Evolutionary conservation across 768 basidiomycete species (phyloP), one percentile per base, ranked within the genome.

Genomic region (Mycena rebaudengoi): DNA sequence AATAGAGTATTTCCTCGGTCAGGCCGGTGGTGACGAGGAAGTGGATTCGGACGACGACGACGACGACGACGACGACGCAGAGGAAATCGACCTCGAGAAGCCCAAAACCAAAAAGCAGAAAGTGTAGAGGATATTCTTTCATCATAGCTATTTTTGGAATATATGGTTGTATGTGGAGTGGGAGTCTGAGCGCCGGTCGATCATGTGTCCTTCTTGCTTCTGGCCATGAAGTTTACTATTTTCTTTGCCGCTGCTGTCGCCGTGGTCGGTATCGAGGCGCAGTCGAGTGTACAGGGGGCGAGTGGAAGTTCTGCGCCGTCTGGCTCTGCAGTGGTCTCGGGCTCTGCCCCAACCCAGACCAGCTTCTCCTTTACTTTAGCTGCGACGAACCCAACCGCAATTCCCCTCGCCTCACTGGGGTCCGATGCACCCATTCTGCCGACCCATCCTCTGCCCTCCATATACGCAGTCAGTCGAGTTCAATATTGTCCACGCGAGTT

Each of bases 31-130:
- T 7, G 88, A 87, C 20, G 88, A 87, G 14, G 87, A 89, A 21
- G 63, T 83, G 40, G 89, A 91, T 73, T 85, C 84, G 39, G 89
- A 90, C 32, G 89, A 85, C 29, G 84, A 86, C 8, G 85, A 86
- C 8, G 88, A 90, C 13, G 88, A 90, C 7, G 90, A 92, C 4
- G 89, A 91, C 30, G 89, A 92, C 23, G 92, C 86, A 44, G 92
- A 89, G 43, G 94, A 95, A 75, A 95, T 95, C 77, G 94, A 95
- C 77, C 79, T 95, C 60, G 94, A 95, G 76, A 91, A 92, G 77
- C 94, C 93, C 41, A 83, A 86, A 65, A 71, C 87, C 55, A 94
- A 94, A 79, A 92, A 90, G 79, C 87, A 85, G 78, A 87, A 86
- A 72, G 83, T 86, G 52, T 89, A 82, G 75, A 72, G 12, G 48